Evolutionary conservation across 2,329 filamentous ascomycete genomes (phyloP), one percentile per base, ranked within the genome.

Genomic region (Colletotrichum sp.): DNA sequence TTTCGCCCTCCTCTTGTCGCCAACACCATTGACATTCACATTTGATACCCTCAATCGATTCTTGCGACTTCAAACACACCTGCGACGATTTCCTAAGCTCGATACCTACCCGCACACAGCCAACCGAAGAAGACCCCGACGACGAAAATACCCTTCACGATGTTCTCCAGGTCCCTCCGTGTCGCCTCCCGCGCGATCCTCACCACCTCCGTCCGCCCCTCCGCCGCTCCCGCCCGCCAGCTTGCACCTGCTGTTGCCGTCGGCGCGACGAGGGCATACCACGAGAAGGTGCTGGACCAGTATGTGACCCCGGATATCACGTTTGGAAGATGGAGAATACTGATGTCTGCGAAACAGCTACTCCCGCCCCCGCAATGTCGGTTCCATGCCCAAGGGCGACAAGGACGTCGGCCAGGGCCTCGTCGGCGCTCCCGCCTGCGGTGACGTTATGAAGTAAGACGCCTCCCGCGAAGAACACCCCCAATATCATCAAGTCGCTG

Each of bases 361-460:
- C 82, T 88, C 88, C 61, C 86, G 87, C 72, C 88, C 88, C 60
- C 89, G 89, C 75, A 91, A 91, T 79, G 89, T 90, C 76, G 89
- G 89, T 71, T 90, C 89, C 74, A 87, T 91, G 83, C 86, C 89
- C 85, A 98, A 98, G 89, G 91, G 91, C 78, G 95, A 97, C 79
- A 84, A 87, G 72, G 94, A 97, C 78, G 96, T 98, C 77, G 96
- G 96, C 79, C 98, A 96, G 22, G 96, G 96, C 59, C 94, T 98
- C 70, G 96, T 98, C 79, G 95, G 95, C 80, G 95, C 95, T 16
- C 95, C 95, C 60, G 95, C 95, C 60, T 98, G 95, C 83, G 95
- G 95, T 85, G 95, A 98, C 85, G 95, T 98, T 78, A 98, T 98
- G 94, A 97, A 97, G 88, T 78, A 73, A 71, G 77, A 52, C 39